Conservation (phyloP, 768 basidiomycete species). For the Scleroderma bovista region DNA sequence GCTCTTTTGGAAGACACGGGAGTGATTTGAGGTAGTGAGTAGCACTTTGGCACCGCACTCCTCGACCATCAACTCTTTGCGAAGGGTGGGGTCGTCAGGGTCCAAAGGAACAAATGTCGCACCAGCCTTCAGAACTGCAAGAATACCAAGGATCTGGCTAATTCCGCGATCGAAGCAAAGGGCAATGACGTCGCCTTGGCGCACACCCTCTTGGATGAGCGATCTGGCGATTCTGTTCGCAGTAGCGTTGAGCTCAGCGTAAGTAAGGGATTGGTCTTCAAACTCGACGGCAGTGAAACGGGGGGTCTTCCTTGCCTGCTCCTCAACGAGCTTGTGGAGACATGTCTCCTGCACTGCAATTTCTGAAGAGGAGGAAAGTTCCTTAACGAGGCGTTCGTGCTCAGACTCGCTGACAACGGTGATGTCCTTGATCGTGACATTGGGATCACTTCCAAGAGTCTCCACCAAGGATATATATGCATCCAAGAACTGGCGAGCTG, state of each 20-base stretch:
- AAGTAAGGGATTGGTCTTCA: conserved; percentile 26
- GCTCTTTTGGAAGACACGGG: conserved; percentile 18
- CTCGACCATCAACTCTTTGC: conserved; percentile 24
- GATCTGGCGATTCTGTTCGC: conserved; percentile 30
- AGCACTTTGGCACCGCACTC: conserved; percentile 24
- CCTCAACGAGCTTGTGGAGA: conserved; percentile 9
- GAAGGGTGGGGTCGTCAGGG: conserved; percentile 25
- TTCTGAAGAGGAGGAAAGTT: conserved; percentile 16
- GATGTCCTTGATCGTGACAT: conserved; percentile 9
- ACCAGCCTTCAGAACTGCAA: conserved; percentile 31
- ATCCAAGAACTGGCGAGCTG: conserved; percentile 26
- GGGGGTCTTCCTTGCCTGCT: conserved; percentile 15
- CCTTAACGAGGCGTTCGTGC: conserved; percentile 17
- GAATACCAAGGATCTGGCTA: conserved; percentile 21
- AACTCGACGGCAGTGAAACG: conserved; percentile 20
- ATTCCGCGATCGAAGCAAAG: conserved; percentile 27
- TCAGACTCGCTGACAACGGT: conserved; percentile 10
- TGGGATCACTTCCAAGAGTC: conserved; percentile 10
- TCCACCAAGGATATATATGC: conserved; percentile 26
- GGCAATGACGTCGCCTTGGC: conserved; percentile 20
- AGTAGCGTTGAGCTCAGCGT: conserved; percentile 24
- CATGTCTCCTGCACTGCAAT: conserved; percentile 9
- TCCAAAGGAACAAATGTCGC: conserved; percentile 21
- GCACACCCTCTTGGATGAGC: conserved; percentile 20
- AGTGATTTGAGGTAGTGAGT: conserved; percentile 21